Base-by-base conservation (phyloP, 768 basidiomycete genomes). In the Naganishia antarctica region DNA sequence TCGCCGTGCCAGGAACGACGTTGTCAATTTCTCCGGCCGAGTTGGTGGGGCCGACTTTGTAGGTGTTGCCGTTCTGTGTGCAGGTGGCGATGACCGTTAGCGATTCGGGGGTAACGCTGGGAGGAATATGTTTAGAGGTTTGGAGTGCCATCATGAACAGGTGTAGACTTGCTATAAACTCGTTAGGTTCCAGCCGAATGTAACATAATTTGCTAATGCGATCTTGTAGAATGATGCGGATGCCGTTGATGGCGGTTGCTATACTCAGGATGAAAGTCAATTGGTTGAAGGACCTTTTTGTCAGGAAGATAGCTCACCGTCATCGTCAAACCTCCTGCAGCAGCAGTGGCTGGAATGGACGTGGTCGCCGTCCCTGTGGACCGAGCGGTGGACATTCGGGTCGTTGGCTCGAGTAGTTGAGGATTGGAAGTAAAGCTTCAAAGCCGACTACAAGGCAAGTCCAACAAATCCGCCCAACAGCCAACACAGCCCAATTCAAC, bases 141-240 rank as follows among this genome's bases (percentile, higher is more conserved):
- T 11, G 12, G 16, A 61, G 40, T 12, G 11, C 57, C 28, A 9
- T 21, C 31, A 43, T 1, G 46, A 25, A 15, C 37, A 23, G 3
- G 16, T 34, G 15, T 40, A 29, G 12, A 71, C 73, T 73, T 69
- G 74, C 73, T 87, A 79, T 44, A 97, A 80, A 63, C 81, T 81
- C 16, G 89, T 90, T 71, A 91, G 83, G 78, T 90, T 91, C 93
- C 91, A 96, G 12, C 83, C 92, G 75, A 96, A 90, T 23, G 91
- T 94, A 73, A 96, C 84, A 65, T 81, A 79, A 68, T 89, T 82
- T 53, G 80, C 81, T 0, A 80, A 79, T 0, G 90, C 88, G 73
- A 96, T 88, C 82, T 92, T 91, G 81, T 85, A 94, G 81, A 85
- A 94, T 25, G 90, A 89, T 2, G 87, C 86, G 31, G 85, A 83